Evolutionary conservation across 2,329 filamentous ascomycete species (phyloP).

Genomic region (Penicillium brevicompactum): DNA sequence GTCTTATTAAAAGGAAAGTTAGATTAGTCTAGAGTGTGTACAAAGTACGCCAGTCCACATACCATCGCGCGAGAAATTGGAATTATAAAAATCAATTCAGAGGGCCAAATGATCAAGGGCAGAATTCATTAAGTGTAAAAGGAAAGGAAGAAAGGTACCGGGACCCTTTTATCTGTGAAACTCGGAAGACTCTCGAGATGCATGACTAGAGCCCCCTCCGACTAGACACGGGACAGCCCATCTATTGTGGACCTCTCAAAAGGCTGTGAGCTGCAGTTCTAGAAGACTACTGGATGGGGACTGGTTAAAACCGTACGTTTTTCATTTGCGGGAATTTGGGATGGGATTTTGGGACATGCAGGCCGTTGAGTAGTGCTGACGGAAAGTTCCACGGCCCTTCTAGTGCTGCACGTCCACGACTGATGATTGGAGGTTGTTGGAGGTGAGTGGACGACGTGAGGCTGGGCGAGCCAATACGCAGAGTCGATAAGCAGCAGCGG

Average conservation of each 20-base stretch:
- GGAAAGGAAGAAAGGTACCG: neutral
- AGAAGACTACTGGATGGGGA: conserved; percentile 8
- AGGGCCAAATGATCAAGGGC: neutral
- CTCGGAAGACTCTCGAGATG: neutral
- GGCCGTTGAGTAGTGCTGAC: conserved; percentile 10
- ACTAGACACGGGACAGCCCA: conserved; percentile 6
- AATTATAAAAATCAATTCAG: conserved; percentile 1
- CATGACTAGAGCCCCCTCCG: neutral
- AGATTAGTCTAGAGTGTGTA: conserved; percentile 11
- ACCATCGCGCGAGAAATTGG: conserved; percentile 25
- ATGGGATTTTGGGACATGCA: conserved; percentile 9
- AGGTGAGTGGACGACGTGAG: neutral
- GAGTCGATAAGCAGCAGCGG: conserved; percentile 17
- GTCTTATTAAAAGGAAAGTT: conserved; percentile 15
- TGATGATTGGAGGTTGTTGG: neutral
- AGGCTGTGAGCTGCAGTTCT: conserved; percentile 1
- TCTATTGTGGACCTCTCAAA: neutral
- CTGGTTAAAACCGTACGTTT: conserved; percentile 16
- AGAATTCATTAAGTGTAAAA: neutral
- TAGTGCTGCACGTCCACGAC: conserved; percentile 13
- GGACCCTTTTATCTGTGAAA: conserved; percentile 9
- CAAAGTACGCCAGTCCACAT: conserved; percentile 2
- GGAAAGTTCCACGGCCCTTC: conserved; percentile 26
- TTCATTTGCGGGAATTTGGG: conserved; percentile 24
- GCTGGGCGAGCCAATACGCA: neutral